Evolutionary conservation across 805 yeast genomes (phyloP).

Genomic region (Ogataea pilisensis): DNA sequence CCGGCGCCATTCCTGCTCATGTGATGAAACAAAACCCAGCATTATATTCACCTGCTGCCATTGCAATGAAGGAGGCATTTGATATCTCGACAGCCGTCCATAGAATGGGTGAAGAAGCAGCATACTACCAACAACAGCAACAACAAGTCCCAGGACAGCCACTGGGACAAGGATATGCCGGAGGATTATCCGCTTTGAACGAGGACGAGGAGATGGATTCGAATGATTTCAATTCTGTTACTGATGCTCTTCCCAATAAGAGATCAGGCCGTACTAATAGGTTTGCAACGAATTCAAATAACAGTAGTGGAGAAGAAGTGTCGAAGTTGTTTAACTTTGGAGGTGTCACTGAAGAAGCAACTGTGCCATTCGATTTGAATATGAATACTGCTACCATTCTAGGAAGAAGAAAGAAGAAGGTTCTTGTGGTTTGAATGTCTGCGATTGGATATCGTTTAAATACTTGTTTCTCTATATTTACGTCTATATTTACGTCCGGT

Average conservation of each 20-base stretch:
- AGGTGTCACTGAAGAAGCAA: too few species aligned
- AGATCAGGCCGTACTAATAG: not conserved
- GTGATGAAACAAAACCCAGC: constrained; percentile 19
- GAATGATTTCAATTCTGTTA: not conserved
- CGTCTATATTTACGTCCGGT: not conserved
- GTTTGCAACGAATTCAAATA: not conserved
- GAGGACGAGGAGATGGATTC: constrained; percentile 19
- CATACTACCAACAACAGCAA: constrained; percentile 11
- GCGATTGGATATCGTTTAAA: too few species aligned
- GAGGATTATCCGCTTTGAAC: constrained; percentile 5
- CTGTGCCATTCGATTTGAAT: constrained; percentile 44
- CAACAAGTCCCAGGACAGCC: not conserved
- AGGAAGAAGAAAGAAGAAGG: constrained; percentile 38
- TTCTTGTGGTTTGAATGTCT: constrained; percentile 5
- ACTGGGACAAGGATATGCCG: not conserved
- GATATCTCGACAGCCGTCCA: constrained; percentile 60
- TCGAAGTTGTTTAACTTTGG: not conserved
- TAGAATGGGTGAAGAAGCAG: constrained; percentile 51
- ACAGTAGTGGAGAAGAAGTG: not conserved
- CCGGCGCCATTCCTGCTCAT: constrained; percentile 18
- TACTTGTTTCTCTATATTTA: too few species aligned
- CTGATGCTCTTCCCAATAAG: not conserved
- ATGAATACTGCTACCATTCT: constrained; percentile 51
- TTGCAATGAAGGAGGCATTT: constrained; percentile 55
- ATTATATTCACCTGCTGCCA: constrained; percentile 53